Conservation (phyloP, 2,329 filamentous ascomycete species). For the Ceratocystis lukuohia region DNA sequence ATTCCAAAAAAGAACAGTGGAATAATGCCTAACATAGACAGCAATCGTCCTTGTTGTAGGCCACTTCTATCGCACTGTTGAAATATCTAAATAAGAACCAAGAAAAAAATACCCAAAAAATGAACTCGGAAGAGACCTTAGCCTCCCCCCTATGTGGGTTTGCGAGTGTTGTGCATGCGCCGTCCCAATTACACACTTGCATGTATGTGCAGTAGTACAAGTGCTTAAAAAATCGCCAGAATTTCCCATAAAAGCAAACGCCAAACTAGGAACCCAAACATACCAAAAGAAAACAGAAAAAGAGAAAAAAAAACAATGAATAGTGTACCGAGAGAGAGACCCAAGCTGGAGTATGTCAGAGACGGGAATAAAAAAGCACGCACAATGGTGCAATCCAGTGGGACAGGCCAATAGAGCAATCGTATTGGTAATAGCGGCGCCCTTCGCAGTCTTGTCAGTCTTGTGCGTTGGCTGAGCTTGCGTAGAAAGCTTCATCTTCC, state of each 20-base stretch:
- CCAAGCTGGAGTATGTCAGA: no score
- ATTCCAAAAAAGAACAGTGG: conserved; percentile 2
- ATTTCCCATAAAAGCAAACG: background rate
- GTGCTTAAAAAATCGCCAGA: background rate
- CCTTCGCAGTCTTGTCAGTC: background rate
- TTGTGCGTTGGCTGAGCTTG: background rate
- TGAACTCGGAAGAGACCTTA: no score
- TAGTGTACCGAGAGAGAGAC: no score
- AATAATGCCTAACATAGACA: background rate
- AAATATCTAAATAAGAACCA: conserved; percentile 1
- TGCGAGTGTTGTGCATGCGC: background rate
- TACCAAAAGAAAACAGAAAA: background rate
- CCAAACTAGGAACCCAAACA: conserved; percentile 3
- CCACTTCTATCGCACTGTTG: background rate
- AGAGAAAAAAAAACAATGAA: no score
- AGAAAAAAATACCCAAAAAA: no score
- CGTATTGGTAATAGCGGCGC: no score
- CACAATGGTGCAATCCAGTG: no score
- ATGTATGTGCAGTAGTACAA: background rate
- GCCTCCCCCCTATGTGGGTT: no score
- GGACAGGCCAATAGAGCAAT: no score
- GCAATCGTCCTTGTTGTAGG: background rate
- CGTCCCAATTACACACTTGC: conserved; percentile 1
- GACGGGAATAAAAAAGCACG: no score
- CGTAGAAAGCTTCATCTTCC: background rate